Conservation (phyloP, 2,329 filamentous ascomycete species). For the Sclerotiophoma versabilis region DNA sequence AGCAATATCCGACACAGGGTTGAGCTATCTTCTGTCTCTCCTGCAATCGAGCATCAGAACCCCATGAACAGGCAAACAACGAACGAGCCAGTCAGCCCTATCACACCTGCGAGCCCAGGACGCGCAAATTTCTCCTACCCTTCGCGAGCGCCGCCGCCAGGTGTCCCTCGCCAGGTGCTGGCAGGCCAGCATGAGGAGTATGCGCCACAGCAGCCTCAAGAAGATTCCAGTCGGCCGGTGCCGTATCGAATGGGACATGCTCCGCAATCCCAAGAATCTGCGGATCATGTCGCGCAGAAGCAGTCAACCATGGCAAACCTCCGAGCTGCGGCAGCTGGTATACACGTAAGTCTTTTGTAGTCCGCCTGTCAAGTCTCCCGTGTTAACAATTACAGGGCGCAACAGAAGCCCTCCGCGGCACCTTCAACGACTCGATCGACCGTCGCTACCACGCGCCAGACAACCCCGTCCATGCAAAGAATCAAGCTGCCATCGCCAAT, state of each 20-base stretch:
- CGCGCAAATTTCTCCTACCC: conserved; percentile 48
- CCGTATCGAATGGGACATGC: conserved; percentile 34
- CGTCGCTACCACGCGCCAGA: conserved; percentile 34
- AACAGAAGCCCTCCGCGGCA: conserved; percentile 46
- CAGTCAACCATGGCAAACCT: conserved; percentile 43
- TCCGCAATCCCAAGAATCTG: conserved; percentile 5
- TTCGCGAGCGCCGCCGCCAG: conserved; percentile 40
- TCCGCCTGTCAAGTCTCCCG: not conserved
- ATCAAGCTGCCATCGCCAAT: conserved; percentile 41
- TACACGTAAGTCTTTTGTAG: conserved; percentile 36
- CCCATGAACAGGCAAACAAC: conserved; percentile 35
- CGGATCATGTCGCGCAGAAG: conserved; percentile 25
- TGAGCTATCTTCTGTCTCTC: conserved; percentile 44
- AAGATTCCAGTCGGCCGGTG: conserved; percentile 26
- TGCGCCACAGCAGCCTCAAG: conserved; percentile 12
- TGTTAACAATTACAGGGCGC: conserved; percentile 37
- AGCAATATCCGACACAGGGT: conserved; percentile 47
- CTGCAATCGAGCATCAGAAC: conserved; percentile 43
- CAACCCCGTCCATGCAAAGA: conserved; percentile 40
- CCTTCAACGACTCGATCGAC: conserved; percentile 44
- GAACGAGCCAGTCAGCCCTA: conserved; percentile 31
- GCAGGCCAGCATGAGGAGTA: conserved; percentile 10
- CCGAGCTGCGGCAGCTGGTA: conserved; percentile 45
- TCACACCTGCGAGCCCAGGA: conserved; percentile 38
- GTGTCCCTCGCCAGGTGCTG: conserved; percentile 40